phyloP scores from a whole-genome alignment of 371 early-diverging fungal genomes.

The Mucor irregularis region DNA sequence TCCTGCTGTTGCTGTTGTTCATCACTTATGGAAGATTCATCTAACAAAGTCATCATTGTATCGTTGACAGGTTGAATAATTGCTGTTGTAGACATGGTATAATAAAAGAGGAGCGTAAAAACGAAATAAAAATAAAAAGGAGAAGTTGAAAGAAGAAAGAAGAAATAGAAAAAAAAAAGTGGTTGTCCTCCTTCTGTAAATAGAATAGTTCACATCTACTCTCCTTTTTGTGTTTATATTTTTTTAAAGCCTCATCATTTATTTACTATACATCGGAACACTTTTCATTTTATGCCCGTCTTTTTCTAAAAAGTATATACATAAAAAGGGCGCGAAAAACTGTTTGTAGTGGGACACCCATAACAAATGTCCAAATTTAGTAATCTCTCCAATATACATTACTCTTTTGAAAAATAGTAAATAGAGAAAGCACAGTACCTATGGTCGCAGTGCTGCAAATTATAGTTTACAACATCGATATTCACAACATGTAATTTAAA shows the following conservation, averaged over 20 bases:
- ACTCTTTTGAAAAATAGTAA: too few species aligned
- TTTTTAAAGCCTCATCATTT: background rate
- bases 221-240: background rate
- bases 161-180: background rate
- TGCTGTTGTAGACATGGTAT: conserved; percentile 1
- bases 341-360: background rate
- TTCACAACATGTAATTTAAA: too few species aligned
- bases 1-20: background rate
- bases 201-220: background rate
- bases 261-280: too few species aligned
- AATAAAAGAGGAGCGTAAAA: conserved; percentile 3
- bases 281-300: background rate
- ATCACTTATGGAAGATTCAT: background rate
- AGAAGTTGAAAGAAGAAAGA: background rate
- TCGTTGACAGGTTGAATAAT: conserved; percentile 3
- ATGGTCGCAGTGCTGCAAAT: too few species aligned
- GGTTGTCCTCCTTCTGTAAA: background rate
- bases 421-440: too few species aligned
- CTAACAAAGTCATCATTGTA: conserved; percentile 1
- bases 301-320: background rate
- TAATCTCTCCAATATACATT: background rate
- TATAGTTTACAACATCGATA: too few species aligned
- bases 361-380: background rate
- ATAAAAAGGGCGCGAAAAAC: background rate
- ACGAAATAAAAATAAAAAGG: background rate